Base-by-base conservation (phyloP, 345 rosid genomes). In the Draba incana region DNA sequence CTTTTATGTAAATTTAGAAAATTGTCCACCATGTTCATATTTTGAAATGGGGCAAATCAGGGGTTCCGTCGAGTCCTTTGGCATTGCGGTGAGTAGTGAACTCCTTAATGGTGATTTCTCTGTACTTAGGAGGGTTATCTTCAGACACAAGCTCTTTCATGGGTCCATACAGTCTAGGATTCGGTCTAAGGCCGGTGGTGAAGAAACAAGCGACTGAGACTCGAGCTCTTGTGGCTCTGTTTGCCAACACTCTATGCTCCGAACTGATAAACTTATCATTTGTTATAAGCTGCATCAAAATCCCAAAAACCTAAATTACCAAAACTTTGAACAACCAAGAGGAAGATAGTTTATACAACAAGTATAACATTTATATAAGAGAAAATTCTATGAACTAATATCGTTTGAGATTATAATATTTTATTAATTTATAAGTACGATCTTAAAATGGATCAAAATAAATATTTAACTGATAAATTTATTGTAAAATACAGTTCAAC, bases 151-250 rank as follows among this genome's bases (percentile, higher is more conserved):
- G 43, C 79, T 86, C 82, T 43, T 39, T 76, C 3, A 83, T 80
- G 0, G 86, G 81, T 44, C 77, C 80, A 46, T 78, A 78, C 8
- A 74, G 2, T 57, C 62, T 58, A 41, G 67, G 62, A 44, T 58
- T 59, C 9, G 72, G 77, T 64, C 57, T 56, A 5, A 57, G 4
- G 10, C 47, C 66, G 20, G 77, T 66, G 27, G 56, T 66, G 55
- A 83, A 77, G 63, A 83, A 83, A 64, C 83, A 77, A 0, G 81
- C 83, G 24, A 78, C 65, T 0, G 84, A 84, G n/a, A 73, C 82
- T 66, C 10, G 81, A 33, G 85, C 37, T 75, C 69, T 6, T 43
- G 60, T 8, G 0, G 71, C 64, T 47, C 66, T 71, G 64, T 68
- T 81, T 2, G 85, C 85, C 66, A 84, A 10, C 15, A 81, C 87